phyloP scores from a whole-genome alignment of 208 protist genomes.

The Crithidia brevicula region DNA sequence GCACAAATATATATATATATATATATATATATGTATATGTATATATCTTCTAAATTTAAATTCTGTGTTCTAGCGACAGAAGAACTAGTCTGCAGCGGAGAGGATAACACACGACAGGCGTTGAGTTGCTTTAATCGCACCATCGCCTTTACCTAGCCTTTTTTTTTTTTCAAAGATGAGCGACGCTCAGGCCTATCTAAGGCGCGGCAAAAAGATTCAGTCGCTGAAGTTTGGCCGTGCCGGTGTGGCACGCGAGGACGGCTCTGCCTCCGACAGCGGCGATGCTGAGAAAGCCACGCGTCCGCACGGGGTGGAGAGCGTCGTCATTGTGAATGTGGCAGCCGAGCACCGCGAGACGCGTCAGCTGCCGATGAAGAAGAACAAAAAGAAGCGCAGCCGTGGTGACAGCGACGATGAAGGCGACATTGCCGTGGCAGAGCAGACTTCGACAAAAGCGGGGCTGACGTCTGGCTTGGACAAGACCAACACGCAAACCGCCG shows the following conservation, averaged over 20 bases:
- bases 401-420: conserved; percentile 19
- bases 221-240: conserved; percentile 19
- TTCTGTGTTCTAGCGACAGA: too few species aligned
- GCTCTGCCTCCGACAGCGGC: not conserved
- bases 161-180: conserved; percentile 7
- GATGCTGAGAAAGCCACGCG: not conserved
- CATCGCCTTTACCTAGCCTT: not conserved
- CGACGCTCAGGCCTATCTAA: conserved; percentile 23
- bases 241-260: conserved; percentile 23
- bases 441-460: not conserved
- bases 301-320: not conserved
- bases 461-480: too few species aligned
- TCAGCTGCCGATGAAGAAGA: conserved; percentile 35
- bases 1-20: too few species aligned
- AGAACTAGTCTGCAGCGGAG: too few species aligned
- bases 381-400: conserved; percentile 15
- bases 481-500: too few species aligned
- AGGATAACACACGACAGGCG: too few species aligned
- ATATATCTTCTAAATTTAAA: too few species aligned
- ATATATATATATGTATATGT: too few species aligned
- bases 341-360: conserved; percentile 11
- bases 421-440: not conserved
- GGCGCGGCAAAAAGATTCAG: conserved; percentile 16
- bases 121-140: too few species aligned
- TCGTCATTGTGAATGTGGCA: conserved; percentile 20